Evolutionary conservation across 2,329 filamentous ascomycete species (phyloP), one percentile per base, ranked within the genome.

Genomic region (Beauveria varroae): DNA sequence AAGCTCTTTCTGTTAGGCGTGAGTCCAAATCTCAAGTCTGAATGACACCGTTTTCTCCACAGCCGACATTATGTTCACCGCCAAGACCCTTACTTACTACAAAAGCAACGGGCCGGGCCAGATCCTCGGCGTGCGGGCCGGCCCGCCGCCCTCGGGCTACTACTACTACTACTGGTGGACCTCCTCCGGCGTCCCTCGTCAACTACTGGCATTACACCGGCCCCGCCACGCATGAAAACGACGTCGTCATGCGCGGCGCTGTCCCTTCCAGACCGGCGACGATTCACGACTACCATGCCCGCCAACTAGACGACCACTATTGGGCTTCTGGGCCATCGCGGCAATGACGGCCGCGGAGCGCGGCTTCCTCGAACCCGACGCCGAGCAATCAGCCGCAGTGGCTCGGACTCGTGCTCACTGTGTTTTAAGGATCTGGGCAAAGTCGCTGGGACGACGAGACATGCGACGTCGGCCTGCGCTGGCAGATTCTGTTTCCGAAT

Each of bases 401-500:
- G 89, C 78, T 91, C 16, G 84, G 84, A 5, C 79, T 93, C 54
- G 87, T 83, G 1, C 86, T 89, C 69, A 87, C 86, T 2, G 86
- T 89, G 0, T 92, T 91, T 71, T 66, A 73, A 34, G 0, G 40
- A 58, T 20, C 75, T 79, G 57, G 7, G 37, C 43, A 9, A 34
- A 34, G 43, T 34, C 16, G 41, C 40, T 51, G 58, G 55, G 61
- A 65, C n/a, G 81, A 79, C 2, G 24, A 24, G 7, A 78, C 76
- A 3, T 93, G 90, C 72, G 78, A 76, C 57, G 90, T 90, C 57
- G 90, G 90, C 8, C 72, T 95, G 64, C 84, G 86, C 65, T 93
- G 90, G 90, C 89, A 93, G 74, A 86, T 93, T 63, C 89, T 85
- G 75, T 78, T 81, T 5, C 87, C 85, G 73, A 90, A 90, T 73